Evolutionary conservation across 1,284 basidiomycete species (phyloP), one percentile per base, ranked within the genome.

Genomic region (Pyrrhoderma noxium): DNA sequence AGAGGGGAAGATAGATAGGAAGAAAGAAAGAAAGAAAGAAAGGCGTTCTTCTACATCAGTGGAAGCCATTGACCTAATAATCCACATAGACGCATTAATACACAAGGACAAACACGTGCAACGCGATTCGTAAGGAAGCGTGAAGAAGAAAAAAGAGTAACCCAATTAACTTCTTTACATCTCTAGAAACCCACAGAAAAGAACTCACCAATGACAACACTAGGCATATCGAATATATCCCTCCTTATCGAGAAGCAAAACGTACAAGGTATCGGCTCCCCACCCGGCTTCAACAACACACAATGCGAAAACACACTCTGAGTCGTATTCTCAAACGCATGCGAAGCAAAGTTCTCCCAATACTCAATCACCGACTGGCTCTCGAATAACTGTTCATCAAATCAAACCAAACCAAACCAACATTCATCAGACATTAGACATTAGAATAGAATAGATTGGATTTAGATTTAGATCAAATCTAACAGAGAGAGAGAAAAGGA

Each of bases 241-340:
- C 92, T 73, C 58, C 91, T 78, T 63, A 97, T 92, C 46, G 91
- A 92, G 66, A 94, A 95, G 67, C 91, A 94, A 69, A 94, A 93
- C 31, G 93, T 86, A 55, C 91, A 83, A 45, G 87, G 87, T 16
- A 94, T 81, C 1, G 85, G 86, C 3, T 82, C 78, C n/a, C 89
- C 89, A 37, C 76, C 78, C 2, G 89, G 88, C 63, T 89, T 91
- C 57, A 91, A 75, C 37, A 97, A 68, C 25, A 91, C 86, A 56
- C 89, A 93, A 62, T 93, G 87, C 58, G 89, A 89, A 68, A 91
- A 93, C 51, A 96, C 90, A n/a, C 89, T 89, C 67, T 92, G 89
- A 34, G 91, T 91, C 48, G 91, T 93, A 67, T 93, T 94, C 68
- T 96, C 93, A 60, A 97, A 97, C 3, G 93, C 93, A 67, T 95